Conservation (phyloP, 768 basidiomycete genomes). For the Saitozyma podzolica region DNA sequence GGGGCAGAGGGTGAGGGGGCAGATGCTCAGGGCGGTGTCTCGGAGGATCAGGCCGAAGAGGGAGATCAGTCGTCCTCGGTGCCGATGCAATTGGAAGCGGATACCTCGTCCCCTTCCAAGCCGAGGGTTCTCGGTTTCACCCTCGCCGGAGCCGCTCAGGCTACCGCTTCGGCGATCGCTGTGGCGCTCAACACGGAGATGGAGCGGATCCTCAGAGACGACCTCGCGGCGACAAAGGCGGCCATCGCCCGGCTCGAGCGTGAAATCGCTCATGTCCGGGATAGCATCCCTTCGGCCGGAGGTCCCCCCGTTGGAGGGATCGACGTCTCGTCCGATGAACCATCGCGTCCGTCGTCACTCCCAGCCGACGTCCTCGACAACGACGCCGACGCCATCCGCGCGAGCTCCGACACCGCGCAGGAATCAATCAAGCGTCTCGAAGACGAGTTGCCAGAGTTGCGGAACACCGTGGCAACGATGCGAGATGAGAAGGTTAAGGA, state of each 20-base stretch:
- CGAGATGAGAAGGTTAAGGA: constrained; percentile 26
- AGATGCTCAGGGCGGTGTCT: background rate
- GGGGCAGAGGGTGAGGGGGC: background rate
- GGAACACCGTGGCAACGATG: constrained; percentile 11
- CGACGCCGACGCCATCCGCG: constrained; percentile 5
- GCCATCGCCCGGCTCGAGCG: constrained; percentile 26
- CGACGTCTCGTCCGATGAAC: background rate
- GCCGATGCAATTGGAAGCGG: background rate
- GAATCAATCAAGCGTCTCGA: constrained; percentile 4
- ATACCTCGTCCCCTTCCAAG: background rate
- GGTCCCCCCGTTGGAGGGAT: constrained; percentile 1
- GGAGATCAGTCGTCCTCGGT: background rate
- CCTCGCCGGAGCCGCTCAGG: constrained; percentile 12
- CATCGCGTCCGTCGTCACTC: background rate
- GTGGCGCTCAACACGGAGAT: constrained; percentile 40
- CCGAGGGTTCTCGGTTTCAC: background rate
- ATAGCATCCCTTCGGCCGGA: constrained; percentile 1
- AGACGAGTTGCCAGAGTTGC: constrained; percentile 11
- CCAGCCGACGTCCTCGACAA: constrained; percentile 11
- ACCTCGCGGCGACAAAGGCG: constrained; percentile 33
- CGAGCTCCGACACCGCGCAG: background rate
- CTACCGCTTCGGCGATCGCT: constrained; percentile 23
- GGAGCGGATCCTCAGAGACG: constrained; percentile 36
- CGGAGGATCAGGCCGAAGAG: background rate
- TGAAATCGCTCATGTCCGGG: constrained; percentile 20